Percentiles rank a stretch among this genome's conserved stretches.
Conservation (phyloP, 495 filamentous ascomycete genomes). For the Annulohypoxylon nitens region DNA sequence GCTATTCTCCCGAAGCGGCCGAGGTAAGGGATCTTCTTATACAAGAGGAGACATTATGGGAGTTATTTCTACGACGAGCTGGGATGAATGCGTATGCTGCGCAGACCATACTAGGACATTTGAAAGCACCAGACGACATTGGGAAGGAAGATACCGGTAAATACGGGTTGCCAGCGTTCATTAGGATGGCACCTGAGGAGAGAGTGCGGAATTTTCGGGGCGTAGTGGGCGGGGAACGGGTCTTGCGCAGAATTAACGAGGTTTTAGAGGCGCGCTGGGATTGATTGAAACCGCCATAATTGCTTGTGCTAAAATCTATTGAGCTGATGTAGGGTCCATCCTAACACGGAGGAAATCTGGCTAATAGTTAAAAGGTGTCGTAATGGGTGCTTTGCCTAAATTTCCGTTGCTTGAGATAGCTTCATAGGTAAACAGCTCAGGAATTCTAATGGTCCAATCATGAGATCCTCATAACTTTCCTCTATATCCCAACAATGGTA, state of each 20-base stretch:
- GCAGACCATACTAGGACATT: constrained; percentile 70
- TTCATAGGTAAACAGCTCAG: not conserved
- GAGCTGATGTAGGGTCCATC: not conserved
- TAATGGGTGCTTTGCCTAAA: constrained; percentile 16
- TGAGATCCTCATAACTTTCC: not conserved
- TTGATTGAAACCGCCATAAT: constrained; percentile 12
- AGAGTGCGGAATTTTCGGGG: constrained; percentile 59
- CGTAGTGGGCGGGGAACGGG: constrained; percentile 65
- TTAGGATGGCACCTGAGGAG: constrained; percentile 67
- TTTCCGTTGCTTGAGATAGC: constrained; percentile 10
- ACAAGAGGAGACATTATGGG: constrained; percentile 74
- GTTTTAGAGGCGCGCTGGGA: constrained; percentile 56
- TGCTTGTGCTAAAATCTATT: constrained; percentile 1
- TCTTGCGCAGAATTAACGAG: constrained; percentile 64
- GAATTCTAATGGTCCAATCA: not conserved
- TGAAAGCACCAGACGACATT: constrained; percentile 58
- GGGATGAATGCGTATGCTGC: constrained; percentile 88
- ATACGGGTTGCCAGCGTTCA: constrained; percentile 67
- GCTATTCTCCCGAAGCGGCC: constrained; percentile 52
- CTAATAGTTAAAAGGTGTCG: not conserved
- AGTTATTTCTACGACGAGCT: constrained; percentile 76
- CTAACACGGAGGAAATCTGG: constrained; percentile 1
- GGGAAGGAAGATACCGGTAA: constrained; percentile 31
- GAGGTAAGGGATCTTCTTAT: constrained; percentile 48
- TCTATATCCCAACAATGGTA: not conserved